phyloP scores from a whole-genome alignment of 495 filamentous ascomycete genomes.

The Hypoxylon perforatum region DNA sequence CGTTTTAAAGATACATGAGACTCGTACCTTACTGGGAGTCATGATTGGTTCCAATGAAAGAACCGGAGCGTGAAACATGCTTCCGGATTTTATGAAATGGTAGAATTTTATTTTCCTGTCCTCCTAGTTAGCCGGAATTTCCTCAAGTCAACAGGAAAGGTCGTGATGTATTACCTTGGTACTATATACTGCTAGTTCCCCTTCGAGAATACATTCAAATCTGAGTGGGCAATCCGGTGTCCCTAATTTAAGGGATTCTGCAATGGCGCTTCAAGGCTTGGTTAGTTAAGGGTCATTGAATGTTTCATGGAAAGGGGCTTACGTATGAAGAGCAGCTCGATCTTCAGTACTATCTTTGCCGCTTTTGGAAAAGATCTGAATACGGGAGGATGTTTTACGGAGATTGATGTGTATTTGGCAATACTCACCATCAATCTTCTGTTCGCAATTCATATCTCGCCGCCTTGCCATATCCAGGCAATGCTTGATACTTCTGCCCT shows the following conservation, averaged over 20 bases:
- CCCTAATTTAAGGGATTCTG: conserved; percentile 68
- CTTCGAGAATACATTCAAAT: conserved; percentile 78
- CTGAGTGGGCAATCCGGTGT: conserved; percentile 65
- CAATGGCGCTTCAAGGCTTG: conserved; percentile 54
- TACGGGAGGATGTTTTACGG: conserved; percentile 58
- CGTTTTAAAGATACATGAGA: neutral
- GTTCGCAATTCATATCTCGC: conserved; percentile 75
- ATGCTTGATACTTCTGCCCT: conserved; percentile 81
- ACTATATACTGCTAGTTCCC: conserved; percentile 82
- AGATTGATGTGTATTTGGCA: conserved; percentile 88
- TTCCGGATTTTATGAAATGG: conserved; percentile 84
- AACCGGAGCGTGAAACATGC: conserved; percentile 78
- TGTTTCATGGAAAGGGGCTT: conserved; percentile 46
- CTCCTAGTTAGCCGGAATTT: conserved; percentile 10
- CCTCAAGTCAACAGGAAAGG: neutral
- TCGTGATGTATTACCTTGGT: conserved; percentile 57
- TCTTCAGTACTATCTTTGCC: conserved; percentile 87
- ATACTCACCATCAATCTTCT: conserved; percentile 90
- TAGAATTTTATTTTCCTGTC: conserved; percentile 63
- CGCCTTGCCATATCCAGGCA: conserved; percentile 70
- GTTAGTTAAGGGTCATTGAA: conserved; percentile 7
- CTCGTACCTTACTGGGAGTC: conserved; percentile 72
- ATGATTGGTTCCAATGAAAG: conserved; percentile 70
- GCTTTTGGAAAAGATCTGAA: conserved; percentile 90
- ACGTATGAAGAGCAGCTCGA: conserved; percentile 68